A percentile compares a stretch with the other conserved stretches of the same genome.
Conservation (phyloP, 805 yeast species). For the Candida sphagnicola region DNA sequence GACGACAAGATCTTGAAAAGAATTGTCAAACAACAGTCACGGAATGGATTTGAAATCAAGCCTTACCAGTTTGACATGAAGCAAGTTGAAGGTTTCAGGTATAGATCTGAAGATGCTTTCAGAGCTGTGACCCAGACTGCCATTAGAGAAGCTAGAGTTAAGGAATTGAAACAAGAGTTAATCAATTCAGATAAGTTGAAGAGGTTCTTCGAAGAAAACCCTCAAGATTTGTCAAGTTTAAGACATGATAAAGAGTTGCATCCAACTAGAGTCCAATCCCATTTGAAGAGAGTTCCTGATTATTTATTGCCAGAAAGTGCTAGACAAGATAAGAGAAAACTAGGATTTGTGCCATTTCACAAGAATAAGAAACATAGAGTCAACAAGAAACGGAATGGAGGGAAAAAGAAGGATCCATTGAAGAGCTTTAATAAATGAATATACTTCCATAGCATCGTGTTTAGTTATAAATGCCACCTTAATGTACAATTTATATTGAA, state of each 20-base stretch:
- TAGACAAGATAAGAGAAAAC: constrained; percentile 47
- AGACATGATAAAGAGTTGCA: constrained; percentile 91
- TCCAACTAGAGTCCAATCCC: constrained; percentile 75
- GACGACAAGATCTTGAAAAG: constrained; percentile 85
- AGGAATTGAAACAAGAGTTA: constrained; percentile 83
- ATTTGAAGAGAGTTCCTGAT: constrained; percentile 88
- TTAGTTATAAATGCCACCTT: not conserved
- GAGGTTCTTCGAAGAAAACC: constrained; percentile 95
- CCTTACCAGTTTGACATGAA: constrained; percentile 90
- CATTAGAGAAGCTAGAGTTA: constrained; percentile 87
- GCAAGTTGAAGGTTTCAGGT: constrained; percentile 93
- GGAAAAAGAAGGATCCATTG: constrained; percentile 59
- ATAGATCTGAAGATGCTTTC: constrained; percentile 95
- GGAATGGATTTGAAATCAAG: constrained; percentile 66
- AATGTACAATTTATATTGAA: not conserved
- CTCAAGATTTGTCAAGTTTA: constrained; percentile 82
- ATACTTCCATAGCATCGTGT: not conserved
- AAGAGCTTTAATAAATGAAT: constrained; percentile 36
- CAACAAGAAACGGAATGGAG: constrained; percentile 34
- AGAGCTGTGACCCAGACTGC: constrained; percentile 89
- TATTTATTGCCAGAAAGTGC: constrained; percentile 82
- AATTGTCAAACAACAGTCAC: constrained; percentile 71
- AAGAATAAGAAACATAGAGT: constrained; percentile 43
- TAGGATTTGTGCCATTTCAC: constrained; percentile 74
- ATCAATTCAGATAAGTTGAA: constrained; percentile 85